These are phyloP conservation scores for Cryoendolithus antarcticus DNA, from an alignment of 2,329 filamentous ascomycete genomes.

Conservation along the genomic window DNA sequence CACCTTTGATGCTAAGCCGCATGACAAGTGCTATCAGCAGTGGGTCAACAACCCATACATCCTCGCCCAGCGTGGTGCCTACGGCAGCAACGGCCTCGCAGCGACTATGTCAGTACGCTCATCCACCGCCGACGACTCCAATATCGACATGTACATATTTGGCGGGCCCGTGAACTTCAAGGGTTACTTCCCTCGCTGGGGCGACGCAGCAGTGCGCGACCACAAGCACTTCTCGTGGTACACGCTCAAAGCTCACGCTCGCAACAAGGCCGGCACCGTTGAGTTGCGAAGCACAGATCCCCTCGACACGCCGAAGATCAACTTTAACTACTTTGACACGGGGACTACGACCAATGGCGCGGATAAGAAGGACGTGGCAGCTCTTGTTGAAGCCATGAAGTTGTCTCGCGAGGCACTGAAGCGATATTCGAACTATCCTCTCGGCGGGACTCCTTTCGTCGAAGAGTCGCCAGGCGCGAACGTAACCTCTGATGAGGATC, in stretches of 20 bases:
- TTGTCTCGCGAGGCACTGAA: conserved; percentile 34
- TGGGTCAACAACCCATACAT: conserved; percentile 27
- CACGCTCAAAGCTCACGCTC: conserved; percentile 50
- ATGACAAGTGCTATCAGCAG: conserved; percentile 31
- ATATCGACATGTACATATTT: conserved; percentile 43
- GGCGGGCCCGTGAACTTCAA: conserved; percentile 43
- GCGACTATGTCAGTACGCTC: conserved; percentile 33
- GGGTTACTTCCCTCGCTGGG: conserved; percentile 45
- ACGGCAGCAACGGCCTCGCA: conserved; percentile 41
- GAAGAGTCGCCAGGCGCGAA: conserved; percentile 32
- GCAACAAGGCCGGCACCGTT: conserved; percentile 50
- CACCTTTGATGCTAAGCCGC: conserved; percentile 20
- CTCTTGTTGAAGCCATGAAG: conserved; percentile 43
- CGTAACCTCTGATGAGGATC: conserved; percentile 30
- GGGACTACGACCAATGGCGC: conserved; percentile 25
- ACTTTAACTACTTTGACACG: conserved; percentile 46
- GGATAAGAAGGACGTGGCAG: conserved; percentile 31
- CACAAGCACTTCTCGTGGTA: conserved; percentile 37
- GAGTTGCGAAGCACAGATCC: conserved; percentile 49
- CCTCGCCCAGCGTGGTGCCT: conserved; percentile 28
- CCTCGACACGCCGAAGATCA: conserved; percentile 49
- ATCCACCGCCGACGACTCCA: conserved; percentile 28
- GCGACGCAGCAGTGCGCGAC: conserved; percentile 31
- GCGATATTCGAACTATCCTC: conserved; percentile 3
- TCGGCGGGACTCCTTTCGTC: background rate